Evolutionary conservation across 2,329 filamentous ascomycete genomes (phyloP).

Genomic region (Pleoardoris graminearum): DNA sequence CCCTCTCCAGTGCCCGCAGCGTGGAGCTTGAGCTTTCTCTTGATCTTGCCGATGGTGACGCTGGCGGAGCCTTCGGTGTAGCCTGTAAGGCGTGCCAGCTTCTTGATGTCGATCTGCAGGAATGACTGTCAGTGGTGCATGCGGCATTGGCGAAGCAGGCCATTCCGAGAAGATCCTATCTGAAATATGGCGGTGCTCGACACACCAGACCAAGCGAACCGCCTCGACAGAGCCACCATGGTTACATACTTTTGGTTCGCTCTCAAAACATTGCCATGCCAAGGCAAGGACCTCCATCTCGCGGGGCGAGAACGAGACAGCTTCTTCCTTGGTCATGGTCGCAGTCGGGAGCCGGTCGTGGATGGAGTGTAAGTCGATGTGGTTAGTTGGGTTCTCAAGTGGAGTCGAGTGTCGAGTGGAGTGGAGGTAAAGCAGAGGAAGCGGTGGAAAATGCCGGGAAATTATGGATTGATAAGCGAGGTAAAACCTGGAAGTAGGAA

Average conservation of each 20-base stretch:
- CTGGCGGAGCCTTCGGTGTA: slow-evolving; percentile 33
- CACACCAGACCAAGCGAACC: no score
- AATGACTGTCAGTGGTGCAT: no score
- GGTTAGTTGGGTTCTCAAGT: no score
- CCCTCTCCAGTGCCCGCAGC: slow-evolving; percentile 8
- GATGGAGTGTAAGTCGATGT: no score
- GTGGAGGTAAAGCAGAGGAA: not conserved
- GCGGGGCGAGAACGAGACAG: slow-evolving; percentile 21
- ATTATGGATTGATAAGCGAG: not conserved
- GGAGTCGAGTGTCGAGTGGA: not conserved
- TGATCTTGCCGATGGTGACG: slow-evolving; percentile 39
- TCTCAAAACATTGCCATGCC: slow-evolving; percentile 42
- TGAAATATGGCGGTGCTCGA: no score
- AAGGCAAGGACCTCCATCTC: slow-evolving; percentile 39
- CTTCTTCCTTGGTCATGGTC: slow-evolving; percentile 18
- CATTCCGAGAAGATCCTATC: no score
- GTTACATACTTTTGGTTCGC: slow-evolving; percentile 34
- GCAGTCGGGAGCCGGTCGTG: no score
- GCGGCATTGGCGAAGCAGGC: no score
- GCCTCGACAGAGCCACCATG: no score
- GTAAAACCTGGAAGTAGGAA: not conserved
- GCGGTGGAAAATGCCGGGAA: not conserved
- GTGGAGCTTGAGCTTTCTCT: slow-evolving; percentile 32
- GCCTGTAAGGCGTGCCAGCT: slow-evolving; percentile 20
- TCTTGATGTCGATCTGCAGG: slow-evolving; percentile 17